Base-by-base conservation (phyloP, 495 filamentous ascomycete species). In the Penicillium cinerascens region DNA sequence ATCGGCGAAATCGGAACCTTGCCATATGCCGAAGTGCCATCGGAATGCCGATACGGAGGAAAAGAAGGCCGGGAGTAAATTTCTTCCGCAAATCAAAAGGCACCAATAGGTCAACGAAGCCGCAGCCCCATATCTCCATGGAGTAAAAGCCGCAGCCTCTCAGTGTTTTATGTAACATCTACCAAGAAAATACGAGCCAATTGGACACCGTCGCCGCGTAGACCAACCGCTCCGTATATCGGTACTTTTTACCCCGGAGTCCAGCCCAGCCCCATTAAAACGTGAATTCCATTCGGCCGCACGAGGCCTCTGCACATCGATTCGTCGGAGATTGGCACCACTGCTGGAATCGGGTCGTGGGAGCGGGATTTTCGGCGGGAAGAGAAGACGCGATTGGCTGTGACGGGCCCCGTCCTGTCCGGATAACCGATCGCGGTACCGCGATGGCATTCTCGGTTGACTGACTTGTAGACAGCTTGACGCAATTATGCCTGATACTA, bases 41-140 rank as follows among this genome's bases (percentile, higher is more conserved):
- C 56, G 56, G 56, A 59, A 63, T 48, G 54, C 58, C 61, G 58
- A 64, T 60, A 27, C 60, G 60, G 54, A 61, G 51, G 57, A 58
- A 56, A 52, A 54, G 29, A 55, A 44, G 22, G 44, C 29, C 49
- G 47, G 56, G 54, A 45, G 45, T 56, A 45, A 25, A 39, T 42
- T 49, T 59, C 50, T 49, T 35, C 55, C 52, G 40, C 59, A 56
- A 62, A 54, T 62, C 41, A 55, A 22, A 52, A 16, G 4, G 1
- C 39, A 17, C 16, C 21, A 16, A 54, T 52, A 52, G 54, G 54
- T 50, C 54, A 50, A 37, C 44, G 44, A 45, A 35, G 46, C 46
- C 46, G 46, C 46, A 13, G 29, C 29, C 29, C 29, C 29, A 33
- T 33, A 13, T 23, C 22, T 23, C 22, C 22, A 3, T 23, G 6